These are phyloP conservation scores for Sugiyamaella valdiviana DNA, from an alignment of 805 yeast species.

Conservation along the genomic window DNA sequence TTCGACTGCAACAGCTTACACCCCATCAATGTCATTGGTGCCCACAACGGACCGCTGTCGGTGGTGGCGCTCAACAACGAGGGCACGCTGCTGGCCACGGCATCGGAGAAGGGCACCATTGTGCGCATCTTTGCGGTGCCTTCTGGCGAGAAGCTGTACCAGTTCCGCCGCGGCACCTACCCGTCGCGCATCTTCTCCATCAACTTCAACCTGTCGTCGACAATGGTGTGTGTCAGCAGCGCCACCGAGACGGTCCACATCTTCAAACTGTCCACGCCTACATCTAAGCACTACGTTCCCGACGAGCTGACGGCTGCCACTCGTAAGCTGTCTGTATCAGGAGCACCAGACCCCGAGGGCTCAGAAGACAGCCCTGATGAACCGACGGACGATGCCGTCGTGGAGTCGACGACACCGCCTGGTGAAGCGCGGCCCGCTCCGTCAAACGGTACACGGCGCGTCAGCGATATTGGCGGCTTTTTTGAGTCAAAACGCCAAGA, in stretches of 20 bases:
- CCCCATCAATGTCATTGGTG: conserved; percentile 76
- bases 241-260: conserved; percentile 91
- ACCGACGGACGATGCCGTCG: conserved; percentile 3
- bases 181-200: conserved; percentile 74
- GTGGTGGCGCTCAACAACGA: conserved; percentile 62
- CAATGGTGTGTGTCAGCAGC: conserved; percentile 73
- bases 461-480: conserved; percentile 12
- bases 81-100: conserved; percentile 79
- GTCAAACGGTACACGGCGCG: not conserved
- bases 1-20: conserved; percentile 70
- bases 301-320: not conserved
- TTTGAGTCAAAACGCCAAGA: conserved; percentile 14
- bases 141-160: conserved; percentile 49
- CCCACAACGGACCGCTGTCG: conserved; percentile 75
- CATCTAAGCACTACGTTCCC: not conserved
- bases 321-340: not conserved
- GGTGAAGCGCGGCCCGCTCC: not conserved
- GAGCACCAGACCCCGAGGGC: not conserved
- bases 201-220: conserved; percentile 64
- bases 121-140: conserved; percentile 71
- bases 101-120: conserved; percentile 85
- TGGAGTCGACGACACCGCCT: not conserved
- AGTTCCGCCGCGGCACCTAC: conserved; percentile 81
- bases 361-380: conserved; percentile 4
- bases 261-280: conserved; percentile 56